A percentile compares a stretch with the other conserved stretches of the same genome.
Conservation (phyloP, 2,329 filamentous ascomycete genomes). For the Diaporthe caulivora region DNA sequence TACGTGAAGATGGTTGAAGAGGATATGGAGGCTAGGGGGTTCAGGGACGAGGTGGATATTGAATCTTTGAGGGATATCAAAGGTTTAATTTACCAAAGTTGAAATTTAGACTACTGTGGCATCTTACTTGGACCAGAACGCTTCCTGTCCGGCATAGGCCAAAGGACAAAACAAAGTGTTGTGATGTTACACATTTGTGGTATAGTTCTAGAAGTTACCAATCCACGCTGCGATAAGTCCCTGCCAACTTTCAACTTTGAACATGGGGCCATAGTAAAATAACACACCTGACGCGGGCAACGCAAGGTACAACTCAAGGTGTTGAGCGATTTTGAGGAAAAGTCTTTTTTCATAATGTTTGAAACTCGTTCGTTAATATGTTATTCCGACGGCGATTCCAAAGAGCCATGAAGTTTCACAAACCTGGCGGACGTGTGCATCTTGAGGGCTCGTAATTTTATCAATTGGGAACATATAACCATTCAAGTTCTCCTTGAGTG, state of each 20-base stretch:
- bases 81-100: not conserved
- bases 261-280: too few species aligned
- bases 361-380: not conserved
- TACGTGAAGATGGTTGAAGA: not conserved
- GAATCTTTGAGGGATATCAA: not conserved
- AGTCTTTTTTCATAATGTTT: not conserved
- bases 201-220: too few species aligned
- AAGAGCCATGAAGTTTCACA: not conserved
- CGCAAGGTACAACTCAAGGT: too few species aligned
- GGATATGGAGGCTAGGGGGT: not conserved
- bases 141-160: too few species aligned
- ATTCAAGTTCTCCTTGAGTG: not conserved
- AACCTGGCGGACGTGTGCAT: not conserved
- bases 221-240: too few species aligned
- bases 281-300: too few species aligned
- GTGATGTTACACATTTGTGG: too few species aligned
- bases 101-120: too few species aligned
- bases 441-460: not conserved
- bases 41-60: not conserved
- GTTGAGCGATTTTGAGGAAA: not conserved
- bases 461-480: not conserved
- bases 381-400: not conserved
- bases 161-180: too few species aligned
- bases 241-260: too few species aligned
- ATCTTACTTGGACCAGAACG: too few species aligned